Evolutionary conservation across 768 basidiomycete species (phyloP), one percentile per base, ranked within the genome.

Genomic region (Tulasnella sp.): DNA sequence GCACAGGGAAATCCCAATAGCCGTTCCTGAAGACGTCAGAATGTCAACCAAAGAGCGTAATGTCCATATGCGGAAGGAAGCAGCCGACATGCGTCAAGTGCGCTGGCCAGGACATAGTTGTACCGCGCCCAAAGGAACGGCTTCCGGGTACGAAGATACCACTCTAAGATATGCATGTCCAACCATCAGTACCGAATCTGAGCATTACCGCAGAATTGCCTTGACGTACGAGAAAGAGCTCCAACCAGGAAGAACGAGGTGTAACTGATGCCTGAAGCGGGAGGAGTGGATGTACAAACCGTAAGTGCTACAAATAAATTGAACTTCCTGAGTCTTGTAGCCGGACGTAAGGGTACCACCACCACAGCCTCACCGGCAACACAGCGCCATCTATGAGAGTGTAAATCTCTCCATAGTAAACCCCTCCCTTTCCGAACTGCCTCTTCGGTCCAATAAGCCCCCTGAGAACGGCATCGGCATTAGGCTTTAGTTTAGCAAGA

Each of bases 51-150:
- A 57, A 57, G 9, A 57, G 9, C 3, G 26, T 4, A 9, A 57
- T 20, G 26, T n/a, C 4, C 44, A 46, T 15, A 5, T 1, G 23
- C 55, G 13, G 29, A 67, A 26, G n/a, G n/a, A n/a, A 32, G 32
- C 7, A 15, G 6, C 61, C 13, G 26, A 67, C 61, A 82, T 77
- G 70, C 16, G 77, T 87, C 87, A 70, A 88, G 80, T 0, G 84
- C 87, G 0, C 86, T 85, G 11, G 84, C 84, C 2, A 87, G 82
- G 40, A 87, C 83, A 79, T 87, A 88, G 79, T 87, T 88, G 84
- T 85, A 88, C 84, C 87, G 87, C 16, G 85, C 85, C 87, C 87
- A 88, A 87, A 86, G 87, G 4, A 83, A 83, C 81, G 87, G 87
- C 61, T 82, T 80, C 2, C 82, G 81, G 26, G 85, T 83, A 9